These are phyloP conservation scores for Aspergillus cristatus DNA, from an alignment of 495 filamentous ascomycete genomes.

Conservation along the genomic window DNA sequence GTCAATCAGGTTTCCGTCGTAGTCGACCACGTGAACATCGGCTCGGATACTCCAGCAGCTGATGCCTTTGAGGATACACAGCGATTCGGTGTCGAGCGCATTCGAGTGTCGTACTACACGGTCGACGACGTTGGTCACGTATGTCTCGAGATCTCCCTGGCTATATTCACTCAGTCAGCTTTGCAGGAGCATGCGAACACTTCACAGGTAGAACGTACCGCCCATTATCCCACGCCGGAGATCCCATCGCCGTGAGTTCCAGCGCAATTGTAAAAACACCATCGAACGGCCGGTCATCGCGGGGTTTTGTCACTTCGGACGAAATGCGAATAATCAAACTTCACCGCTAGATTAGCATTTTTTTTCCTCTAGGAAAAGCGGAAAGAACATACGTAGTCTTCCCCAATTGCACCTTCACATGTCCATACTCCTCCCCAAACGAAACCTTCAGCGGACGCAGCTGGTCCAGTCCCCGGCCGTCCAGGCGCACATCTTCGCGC, in stretches of 20 bases:
- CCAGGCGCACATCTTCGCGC: constrained; percentile 66
- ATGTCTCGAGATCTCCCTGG: constrained; percentile 68
- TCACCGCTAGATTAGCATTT: constrained; percentile 6
- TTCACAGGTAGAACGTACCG: too few relatives aligned
- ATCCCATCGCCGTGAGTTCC: constrained; percentile 87
- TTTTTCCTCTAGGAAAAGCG: not conserved
- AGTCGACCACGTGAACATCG: constrained; percentile 80
- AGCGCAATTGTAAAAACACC: constrained; percentile 86
- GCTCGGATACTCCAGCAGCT: constrained; percentile 87
- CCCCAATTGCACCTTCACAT: constrained; percentile 80
- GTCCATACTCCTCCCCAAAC: constrained; percentile 86
- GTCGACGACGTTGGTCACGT: constrained; percentile 81
- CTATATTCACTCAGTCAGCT: too few relatives aligned
- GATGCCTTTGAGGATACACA: constrained; percentile 82
- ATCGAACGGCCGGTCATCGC: constrained; percentile 83
- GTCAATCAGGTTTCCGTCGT: constrained; percentile 83
- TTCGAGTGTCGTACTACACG: constrained; percentile 85
- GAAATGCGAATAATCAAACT: constrained; percentile 81
- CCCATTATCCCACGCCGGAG: constrained; percentile 80
- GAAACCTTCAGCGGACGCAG: constrained; percentile 66
- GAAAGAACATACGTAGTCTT: constrained; percentile 63
- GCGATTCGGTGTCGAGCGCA: constrained; percentile 87
- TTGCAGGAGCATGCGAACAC: too few relatives aligned
- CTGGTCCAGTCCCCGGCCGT: constrained; percentile 69
- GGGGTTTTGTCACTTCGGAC: constrained; percentile 76